phyloP scores from a whole-genome alignment of 208 protist genomes.

The Leishmania martiniquensis region DNA sequence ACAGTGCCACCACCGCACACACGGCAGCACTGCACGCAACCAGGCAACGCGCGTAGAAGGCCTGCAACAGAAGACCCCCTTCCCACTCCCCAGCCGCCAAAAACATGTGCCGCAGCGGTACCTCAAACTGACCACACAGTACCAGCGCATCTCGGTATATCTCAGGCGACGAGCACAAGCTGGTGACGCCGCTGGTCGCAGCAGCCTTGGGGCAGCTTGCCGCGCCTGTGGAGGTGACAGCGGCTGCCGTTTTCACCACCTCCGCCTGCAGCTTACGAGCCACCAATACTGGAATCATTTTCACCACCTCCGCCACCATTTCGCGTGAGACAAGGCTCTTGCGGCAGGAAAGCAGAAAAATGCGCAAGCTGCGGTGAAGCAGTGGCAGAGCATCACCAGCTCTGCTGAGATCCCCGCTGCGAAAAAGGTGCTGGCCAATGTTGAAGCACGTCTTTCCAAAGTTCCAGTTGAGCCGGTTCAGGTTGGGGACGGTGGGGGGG shows the following conservation, averaged over 20 bases:
- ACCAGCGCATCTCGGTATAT: conserved; percentile 57
- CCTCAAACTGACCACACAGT: conserved; percentile 64
- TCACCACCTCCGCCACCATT: conserved; percentile 35
- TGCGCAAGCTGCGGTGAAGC: conserved; percentile 59
- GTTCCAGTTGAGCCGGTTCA: conserved; percentile 48
- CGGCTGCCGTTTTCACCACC: background rate
- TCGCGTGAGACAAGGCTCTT: conserved; percentile 26
- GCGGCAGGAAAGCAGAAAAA: conserved; percentile 48
- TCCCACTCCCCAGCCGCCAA: conserved; percentile 13
- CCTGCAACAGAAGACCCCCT: conserved; percentile 10
- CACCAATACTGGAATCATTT: conserved; percentile 61
- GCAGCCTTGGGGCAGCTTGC: background rate
- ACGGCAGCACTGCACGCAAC: conserved; percentile 68
- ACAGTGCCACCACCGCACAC: conserved; percentile 61
- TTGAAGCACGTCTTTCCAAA: conserved; percentile 74
- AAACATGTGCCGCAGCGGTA: conserved; percentile 48
- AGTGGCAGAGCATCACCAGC: conserved; percentile 55
- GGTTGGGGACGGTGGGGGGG: background rate
- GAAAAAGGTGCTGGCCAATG: conserved; percentile 63
- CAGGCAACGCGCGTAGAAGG: conserved; percentile 50
- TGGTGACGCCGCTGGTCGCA: background rate
- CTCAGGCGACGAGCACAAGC: conserved; percentile 20
- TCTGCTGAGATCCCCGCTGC: conserved; percentile 41
- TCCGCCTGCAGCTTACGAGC: conserved; percentile 19
- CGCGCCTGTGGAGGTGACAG: background rate